Percentiles rank a stretch among this genome's conserved stretches.
These are phyloP conservation scores for Cocos nucifera DNA, from an alignment of 176 grass and related monocot species.

Conservation along the genomic window DNA sequence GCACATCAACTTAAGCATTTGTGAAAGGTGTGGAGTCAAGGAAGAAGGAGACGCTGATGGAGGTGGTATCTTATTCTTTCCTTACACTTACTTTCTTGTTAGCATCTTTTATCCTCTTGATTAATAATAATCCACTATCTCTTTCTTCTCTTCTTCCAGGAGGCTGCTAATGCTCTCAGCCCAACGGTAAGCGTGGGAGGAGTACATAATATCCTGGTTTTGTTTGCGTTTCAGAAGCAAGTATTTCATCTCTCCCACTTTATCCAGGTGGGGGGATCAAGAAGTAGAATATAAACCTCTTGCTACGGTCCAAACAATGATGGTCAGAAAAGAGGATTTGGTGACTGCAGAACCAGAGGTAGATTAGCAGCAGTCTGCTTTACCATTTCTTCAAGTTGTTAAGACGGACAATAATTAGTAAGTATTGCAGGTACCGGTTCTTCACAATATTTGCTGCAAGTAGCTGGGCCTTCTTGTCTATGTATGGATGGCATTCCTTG, in stretches of 20 bases:
- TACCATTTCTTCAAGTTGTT: not conserved
- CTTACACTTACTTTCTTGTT: not conserved
- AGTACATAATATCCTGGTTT: not conserved
- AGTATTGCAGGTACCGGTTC: slow-evolving; percentile 34
- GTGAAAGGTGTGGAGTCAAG: slow-evolving; percentile 55
- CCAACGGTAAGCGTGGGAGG: slow-evolving; percentile 23
- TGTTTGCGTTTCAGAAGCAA: not conserved
- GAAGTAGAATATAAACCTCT: slow-evolving; percentile 37
- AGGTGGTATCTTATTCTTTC: slow-evolving; percentile 23
- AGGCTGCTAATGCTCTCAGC: slow-evolving; percentile 13
- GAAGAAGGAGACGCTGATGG: slow-evolving; percentile 49
- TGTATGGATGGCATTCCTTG: slow-evolving; percentile 67
- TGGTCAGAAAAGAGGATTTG: not conserved
- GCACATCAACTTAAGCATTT: slow-evolving; percentile 57
- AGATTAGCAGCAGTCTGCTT: not conserved
- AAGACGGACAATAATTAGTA: not conserved
- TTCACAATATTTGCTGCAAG: slow-evolving; percentile 69
- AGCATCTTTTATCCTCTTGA: not conserved
- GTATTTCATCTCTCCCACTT: not conserved
- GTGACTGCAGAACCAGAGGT: not conserved
- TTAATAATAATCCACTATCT: not conserved
- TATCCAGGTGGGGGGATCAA: slow-evolving; percentile 10
- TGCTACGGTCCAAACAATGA: not conserved
- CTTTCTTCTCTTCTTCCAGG: slow-evolving; percentile 28
- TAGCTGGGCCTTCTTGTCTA: slow-evolving; percentile 57